These are phyloP conservation scores for Brassica nigra DNA, from an alignment of 345 rosid genomes.

Conservation along the genomic window DNA sequence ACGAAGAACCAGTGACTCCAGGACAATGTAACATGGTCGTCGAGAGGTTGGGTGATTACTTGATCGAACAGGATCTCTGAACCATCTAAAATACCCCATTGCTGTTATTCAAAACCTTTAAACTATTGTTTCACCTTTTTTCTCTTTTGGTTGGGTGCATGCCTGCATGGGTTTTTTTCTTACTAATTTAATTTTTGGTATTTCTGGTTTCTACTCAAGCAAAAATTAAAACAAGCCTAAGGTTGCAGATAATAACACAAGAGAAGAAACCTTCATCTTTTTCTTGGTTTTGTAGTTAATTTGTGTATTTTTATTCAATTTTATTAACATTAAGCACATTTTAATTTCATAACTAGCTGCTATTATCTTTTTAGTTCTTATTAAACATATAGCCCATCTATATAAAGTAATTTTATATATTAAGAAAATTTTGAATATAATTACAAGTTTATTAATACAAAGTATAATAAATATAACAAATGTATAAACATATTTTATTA, in stretches of 20 bases:
- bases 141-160: conserved; percentile 13
- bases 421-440: neutral
- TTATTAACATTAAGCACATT: neutral
- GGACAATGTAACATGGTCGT: conserved; percentile 92
- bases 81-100: conserved; percentile 1
- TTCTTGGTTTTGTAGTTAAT: conserved; percentile 22
- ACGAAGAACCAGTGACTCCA: conserved; percentile 78
- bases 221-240: conserved; percentile 15
- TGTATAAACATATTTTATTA: neutral
- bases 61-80: conserved; percentile 68
- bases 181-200: neutral
- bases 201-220: conserved; percentile 23
- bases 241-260: conserved; percentile 32
- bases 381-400: neutral
- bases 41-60: conserved; percentile 89
- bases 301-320: neutral
- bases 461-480: neutral
- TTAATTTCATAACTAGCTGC: neutral
- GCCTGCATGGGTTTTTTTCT: conserved; percentile 15
- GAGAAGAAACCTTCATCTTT: neutral
- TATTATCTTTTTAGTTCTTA: neutral
- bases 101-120: neutral
- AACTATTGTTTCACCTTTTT: conserved; percentile 13
- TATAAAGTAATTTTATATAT: too few species aligned
- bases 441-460: neutral